phyloP scores from a whole-genome alignment of 805 yeast genomes.

The Hanseniaspora occidentalis region DNA sequence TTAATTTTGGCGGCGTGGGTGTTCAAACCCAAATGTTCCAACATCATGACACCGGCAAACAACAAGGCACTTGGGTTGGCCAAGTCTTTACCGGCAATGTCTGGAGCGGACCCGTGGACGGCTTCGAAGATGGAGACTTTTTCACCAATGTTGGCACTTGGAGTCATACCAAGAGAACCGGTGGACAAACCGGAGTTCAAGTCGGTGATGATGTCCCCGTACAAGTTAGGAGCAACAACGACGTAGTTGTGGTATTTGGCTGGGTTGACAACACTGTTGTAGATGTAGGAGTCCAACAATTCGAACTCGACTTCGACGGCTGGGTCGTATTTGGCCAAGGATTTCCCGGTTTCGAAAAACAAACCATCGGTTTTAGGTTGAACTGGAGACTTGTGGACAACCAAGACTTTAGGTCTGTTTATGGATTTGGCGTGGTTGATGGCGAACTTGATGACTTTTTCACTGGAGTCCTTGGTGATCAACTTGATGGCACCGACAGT shows the following conservation, averaged over 20 bases:
- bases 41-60: slow-evolving; percentile 96
- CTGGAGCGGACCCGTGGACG: slow-evolving; percentile 99
- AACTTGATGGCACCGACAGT: slow-evolving; percentile 96
- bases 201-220: slow-evolving; percentile 98
- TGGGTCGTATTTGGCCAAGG: slow-evolving; percentile 84
- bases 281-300: slow-evolving; percentile 89
- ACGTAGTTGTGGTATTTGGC: slow-evolving; percentile 73
- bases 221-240: slow-evolving; percentile 95
- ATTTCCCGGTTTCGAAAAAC: slow-evolving; percentile 83
- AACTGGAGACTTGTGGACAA: slow-evolving; percentile 97
- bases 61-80: slow-evolving; percentile 98
- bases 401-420: slow-evolving; percentile 78
- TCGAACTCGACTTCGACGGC: slow-evolving; percentile 74
- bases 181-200: slow-evolving; percentile 86
- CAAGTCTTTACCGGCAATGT: slow-evolving; percentile 96
- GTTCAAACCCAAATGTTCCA: slow-evolving; percentile 92
- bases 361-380: slow-evolving; percentile 98
- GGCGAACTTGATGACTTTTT: slow-evolving; percentile 92
- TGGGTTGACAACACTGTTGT: slow-evolving; percentile 85
- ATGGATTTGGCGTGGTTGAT: slow-evolving; percentile 89
- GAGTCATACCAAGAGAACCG: slow-evolving; percentile 98
- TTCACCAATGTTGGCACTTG: slow-evolving; percentile 99
- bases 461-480: slow-evolving; percentile 92
- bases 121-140: slow-evolving; percentile 97
- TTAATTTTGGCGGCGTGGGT: slow-evolving; percentile 76